phyloP scores from a whole-genome alignment of 805 yeast species.

The Starmerella potacharoeniae region DNA sequence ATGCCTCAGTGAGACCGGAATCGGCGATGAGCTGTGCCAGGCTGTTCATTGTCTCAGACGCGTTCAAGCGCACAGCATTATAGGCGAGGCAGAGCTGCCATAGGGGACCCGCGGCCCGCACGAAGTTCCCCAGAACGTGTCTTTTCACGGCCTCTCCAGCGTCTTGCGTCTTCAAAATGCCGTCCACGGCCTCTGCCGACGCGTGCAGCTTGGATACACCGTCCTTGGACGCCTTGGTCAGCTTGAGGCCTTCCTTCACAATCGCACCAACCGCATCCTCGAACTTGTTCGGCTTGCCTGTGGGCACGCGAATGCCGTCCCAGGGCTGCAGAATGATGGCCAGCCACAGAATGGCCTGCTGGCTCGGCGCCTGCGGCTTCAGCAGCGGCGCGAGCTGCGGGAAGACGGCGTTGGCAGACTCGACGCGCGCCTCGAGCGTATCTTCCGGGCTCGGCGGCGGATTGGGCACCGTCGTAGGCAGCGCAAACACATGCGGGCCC shows the following conservation, averaged over 20 bases:
- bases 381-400: conserved; percentile 4
- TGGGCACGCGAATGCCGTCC: conserved; percentile 20
- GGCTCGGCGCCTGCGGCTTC: conserved; percentile 8
- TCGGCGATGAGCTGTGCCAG: conserved; percentile 27
- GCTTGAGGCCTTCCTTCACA: conserved; percentile 58
- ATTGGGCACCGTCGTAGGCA: neutral
- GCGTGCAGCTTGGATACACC: conserved; percentile 39
- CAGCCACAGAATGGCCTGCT: conserved; percentile 34
- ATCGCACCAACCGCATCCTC: conserved; percentile 34
- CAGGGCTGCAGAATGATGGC: conserved; percentile 37
- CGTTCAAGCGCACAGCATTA: conserved; percentile 24
- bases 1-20: conserved; percentile 34
- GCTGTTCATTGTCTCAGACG: conserved; percentile 28
- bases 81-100: conserved; percentile 37
- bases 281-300: conserved; percentile 28
- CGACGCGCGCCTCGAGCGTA: neutral
- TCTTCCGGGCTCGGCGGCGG: neutral
- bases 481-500: conserved; percentile 44
- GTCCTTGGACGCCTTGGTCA: conserved; percentile 39
- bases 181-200: conserved; percentile 11
- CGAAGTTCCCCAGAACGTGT: conserved; percentile 46
- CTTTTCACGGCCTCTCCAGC: neutral
- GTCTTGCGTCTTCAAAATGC: conserved; percentile 26
- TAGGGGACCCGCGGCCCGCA: conserved; percentile 43
- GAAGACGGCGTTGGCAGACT: neutral